Conservation (phyloP, 2,329 filamentous ascomycete species). For the Immersiporthe knoxdaviesiana region DNA sequence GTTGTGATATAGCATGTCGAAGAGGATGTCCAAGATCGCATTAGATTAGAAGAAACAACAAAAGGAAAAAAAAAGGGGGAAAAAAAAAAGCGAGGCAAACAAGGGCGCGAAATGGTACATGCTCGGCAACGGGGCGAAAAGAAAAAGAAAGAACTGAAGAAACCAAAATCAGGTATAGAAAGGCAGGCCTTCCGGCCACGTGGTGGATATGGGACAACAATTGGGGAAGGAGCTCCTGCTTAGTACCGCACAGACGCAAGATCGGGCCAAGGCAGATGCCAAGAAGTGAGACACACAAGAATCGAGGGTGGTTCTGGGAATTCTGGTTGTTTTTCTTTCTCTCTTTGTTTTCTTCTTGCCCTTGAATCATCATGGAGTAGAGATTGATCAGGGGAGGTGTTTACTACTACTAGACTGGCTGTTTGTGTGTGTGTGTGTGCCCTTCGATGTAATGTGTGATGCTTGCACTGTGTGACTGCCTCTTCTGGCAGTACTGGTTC, state of each 20-base stretch:
- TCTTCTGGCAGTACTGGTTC: background rate
- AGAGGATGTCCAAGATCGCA: slow-evolving; percentile 58
- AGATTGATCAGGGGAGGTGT: background rate
- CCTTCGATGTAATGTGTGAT: background rate
- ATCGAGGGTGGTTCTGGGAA: background rate
- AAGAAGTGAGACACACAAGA: too few relatives aligned
- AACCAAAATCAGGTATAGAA: background rate
- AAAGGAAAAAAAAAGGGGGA: too few relatives aligned
- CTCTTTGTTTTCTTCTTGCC: background rate
- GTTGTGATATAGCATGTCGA: slow-evolving; percentile 60
- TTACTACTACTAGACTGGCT: background rate
- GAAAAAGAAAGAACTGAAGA: background rate
- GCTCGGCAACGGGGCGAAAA: background rate
- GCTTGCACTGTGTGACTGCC: background rate
- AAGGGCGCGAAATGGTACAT: background rate
- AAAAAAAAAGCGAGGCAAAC: background rate
- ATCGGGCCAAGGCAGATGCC: too few relatives aligned
- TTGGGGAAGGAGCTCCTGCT: too few relatives aligned
- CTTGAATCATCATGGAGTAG: background rate
- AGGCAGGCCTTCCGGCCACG: background rate
- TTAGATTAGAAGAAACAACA: slow-evolving; percentile 11
- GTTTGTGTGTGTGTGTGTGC: background rate
- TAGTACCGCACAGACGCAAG: too few relatives aligned
- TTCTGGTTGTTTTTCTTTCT: background rate
- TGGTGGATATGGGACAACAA: background rate